These are phyloP conservation scores for Ophiocordyceps camponoti-leonardi DNA, from an alignment of 2,329 filamentous ascomycete genomes.

Conservation along the genomic window DNA sequence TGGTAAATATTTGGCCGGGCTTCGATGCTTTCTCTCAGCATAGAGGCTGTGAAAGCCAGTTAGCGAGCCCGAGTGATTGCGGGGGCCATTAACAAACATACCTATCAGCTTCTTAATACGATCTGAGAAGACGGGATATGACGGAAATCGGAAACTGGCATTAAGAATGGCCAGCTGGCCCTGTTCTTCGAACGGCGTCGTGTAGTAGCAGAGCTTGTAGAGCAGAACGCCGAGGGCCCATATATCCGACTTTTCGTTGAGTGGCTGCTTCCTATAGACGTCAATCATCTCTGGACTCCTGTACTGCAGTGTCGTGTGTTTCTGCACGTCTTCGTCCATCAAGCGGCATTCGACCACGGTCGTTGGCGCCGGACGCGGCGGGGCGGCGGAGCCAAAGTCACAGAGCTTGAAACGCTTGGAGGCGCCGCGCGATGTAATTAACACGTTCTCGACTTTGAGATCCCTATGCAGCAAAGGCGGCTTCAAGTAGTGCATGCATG, in stretches of 20 bases:
- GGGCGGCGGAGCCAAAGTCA: slow-evolving; percentile 87
- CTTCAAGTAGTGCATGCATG: slow-evolving; percentile 98
- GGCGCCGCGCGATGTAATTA: slow-evolving; percentile 57
- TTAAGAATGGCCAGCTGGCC: slow-evolving; percentile 95
- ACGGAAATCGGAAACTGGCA: slow-evolving; percentile 82
- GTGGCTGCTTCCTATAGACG: slow-evolving; percentile 88
- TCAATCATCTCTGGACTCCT: slow-evolving; percentile 98
- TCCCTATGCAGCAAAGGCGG: slow-evolving; percentile 85
- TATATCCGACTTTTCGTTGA: slow-evolving; percentile 97
- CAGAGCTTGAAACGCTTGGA: slow-evolving; percentile 81
- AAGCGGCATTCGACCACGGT: slow-evolving; percentile 77
- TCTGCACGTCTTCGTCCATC: slow-evolving; percentile 93
- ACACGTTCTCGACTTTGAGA: slow-evolving; percentile 93
- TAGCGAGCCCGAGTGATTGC: not conserved
- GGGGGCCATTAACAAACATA: slow-evolving; percentile 16
- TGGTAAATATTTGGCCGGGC: slow-evolving; percentile 84
- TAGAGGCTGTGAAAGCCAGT: slow-evolving; percentile 42
- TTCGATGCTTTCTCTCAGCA: slow-evolving; percentile 72
- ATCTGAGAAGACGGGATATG: slow-evolving; percentile 78
- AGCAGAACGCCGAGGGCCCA: slow-evolving; percentile 91
- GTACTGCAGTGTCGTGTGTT: slow-evolving; percentile 94
- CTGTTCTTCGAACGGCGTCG: slow-evolving; percentile 94
- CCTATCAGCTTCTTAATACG: slow-evolving; percentile 79
- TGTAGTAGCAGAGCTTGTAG: slow-evolving; percentile 99
- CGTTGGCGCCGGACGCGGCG: slow-evolving; percentile 67